Evolutionary conservation across 495 filamentous ascomycete species (phyloP).

Genomic region (Penicillium subrubescens): DNA sequence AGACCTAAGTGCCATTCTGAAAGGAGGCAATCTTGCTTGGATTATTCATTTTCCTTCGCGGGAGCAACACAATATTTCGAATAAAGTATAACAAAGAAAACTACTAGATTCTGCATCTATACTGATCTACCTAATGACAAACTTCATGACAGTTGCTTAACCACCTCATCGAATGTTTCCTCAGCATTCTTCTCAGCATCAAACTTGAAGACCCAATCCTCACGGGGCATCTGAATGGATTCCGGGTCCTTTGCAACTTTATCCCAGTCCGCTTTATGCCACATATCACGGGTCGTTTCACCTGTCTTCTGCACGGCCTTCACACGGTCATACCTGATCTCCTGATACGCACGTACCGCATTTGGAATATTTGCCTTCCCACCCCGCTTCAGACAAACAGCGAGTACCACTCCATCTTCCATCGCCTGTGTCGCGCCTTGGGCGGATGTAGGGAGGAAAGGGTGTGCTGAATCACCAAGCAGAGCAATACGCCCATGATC

Average conservation of each 20-base stretch:
- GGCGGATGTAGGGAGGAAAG: slow-evolving; percentile 71
- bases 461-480: slow-evolving; percentile 72
- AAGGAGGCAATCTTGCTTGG: too few species aligned
- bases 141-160: background rate
- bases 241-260: slow-evolving; percentile 57
- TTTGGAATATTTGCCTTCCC: slow-evolving; percentile 51
- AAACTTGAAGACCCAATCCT: slow-evolving; percentile 60
- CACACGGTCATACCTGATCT: slow-evolving; percentile 58
- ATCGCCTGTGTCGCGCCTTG: slow-evolving; percentile 73
- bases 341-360: slow-evolving; percentile 51
- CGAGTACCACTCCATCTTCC: slow-evolving; percentile 70
- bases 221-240: slow-evolving; percentile 54
- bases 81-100: background rate
- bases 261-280: slow-evolving; percentile 61
- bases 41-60: background rate
- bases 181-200: slow-evolving; percentile 59
- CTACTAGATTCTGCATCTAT: too few species aligned
- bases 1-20: too few species aligned
- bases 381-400: slow-evolving; percentile 57
- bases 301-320: slow-evolving; percentile 57
- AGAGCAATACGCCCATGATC: slow-evolving; percentile 59
- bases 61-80: background rate
- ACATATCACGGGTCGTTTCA: slow-evolving; percentile 56
- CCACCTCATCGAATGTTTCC: slow-evolving; percentile 47
- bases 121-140: background rate